Evolutionary conservation across 176 grass and related monocot species (phyloP), one percentile per base, ranked within the genome.

Genomic region (Carex myosuroides): DNA sequence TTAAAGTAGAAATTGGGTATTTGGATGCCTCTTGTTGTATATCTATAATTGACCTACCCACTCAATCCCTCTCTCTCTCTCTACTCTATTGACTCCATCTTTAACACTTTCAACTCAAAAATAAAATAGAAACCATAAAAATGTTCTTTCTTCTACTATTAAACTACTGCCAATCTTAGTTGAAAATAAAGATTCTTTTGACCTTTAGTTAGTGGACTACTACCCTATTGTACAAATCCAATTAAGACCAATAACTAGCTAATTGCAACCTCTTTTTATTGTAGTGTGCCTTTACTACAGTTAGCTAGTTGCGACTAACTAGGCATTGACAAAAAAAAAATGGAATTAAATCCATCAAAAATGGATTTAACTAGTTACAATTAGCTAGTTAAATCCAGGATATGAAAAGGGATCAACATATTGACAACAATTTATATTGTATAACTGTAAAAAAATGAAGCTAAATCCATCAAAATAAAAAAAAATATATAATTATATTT

Each of bases 61-160:
- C 13, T 39, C 5, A 29, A 3, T 54, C 11, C 11, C 20, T 74
- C 70, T 26, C 12, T 55, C 72, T 39, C 37, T 39, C 37, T 39
- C 37, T 39, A 56, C 9, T 77, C 11, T 30, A 13, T 56, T 77
- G 22, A 77, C 72, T 55, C 72, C n/a, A 74, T 52, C 18, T 13
- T 52, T 73, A 75, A 14, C 70, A 53, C 70, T 75, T 73, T 75
- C 21, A 75, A 75, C 20, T 22, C 46, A 13, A 77, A 77, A 77
- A 32, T 9, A 17, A 55, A 3, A 55, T 55, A 17, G 48, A 76
- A 76, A 30, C 13, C 44, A 48, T 74, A 52, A 10, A 75, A 53
- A 75, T 24, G 11, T 75, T 72, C 41, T 73, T 55, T 77, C 50
- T 77, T 54, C 52, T 8, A 12, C 13, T 21, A 30, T 56, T 77